Evolutionary conservation across 257 asterid species (phyloP).

Genomic region (Lycium barbarum): DNA sequence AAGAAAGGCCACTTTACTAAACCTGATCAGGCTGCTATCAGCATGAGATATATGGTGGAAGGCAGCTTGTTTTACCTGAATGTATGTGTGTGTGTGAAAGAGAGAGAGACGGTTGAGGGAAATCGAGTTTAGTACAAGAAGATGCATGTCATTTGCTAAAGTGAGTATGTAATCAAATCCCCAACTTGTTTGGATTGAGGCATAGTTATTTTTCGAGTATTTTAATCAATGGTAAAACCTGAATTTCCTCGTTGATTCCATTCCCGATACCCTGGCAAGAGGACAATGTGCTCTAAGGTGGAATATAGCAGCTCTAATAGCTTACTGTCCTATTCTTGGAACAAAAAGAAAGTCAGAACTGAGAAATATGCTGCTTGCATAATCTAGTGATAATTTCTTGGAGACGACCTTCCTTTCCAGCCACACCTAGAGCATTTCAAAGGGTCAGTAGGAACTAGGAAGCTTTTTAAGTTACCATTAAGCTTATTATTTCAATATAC

Average conservation of each 20-base stretch:
- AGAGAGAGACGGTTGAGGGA: background rate
- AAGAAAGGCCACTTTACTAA: background rate
- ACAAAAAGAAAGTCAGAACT: background rate
- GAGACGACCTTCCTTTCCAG: background rate
- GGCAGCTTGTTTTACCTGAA: background rate
- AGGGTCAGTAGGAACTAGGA: background rate
- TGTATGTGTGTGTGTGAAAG: background rate
- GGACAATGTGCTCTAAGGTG: background rate
- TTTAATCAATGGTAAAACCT: background rate
- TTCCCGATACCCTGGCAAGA: slow-evolving; percentile 6
- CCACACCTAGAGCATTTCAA: background rate
- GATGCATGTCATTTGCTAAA: slow-evolving; percentile 12
- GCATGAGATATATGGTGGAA: background rate
- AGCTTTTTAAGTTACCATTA: background rate
- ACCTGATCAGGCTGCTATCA: background rate
- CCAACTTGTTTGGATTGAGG: background rate
- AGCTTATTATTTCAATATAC: background rate
- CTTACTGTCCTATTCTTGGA: background rate
- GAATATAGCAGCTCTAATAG: background rate
- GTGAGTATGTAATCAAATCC: background rate
- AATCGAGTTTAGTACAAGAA: slow-evolving; percentile 5
- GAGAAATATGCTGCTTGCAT: background rate
- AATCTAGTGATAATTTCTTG: background rate
- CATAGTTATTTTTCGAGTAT: background rate
- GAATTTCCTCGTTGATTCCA: background rate